Evolutionary conservation across 1,139 yeast species (phyloP), one percentile per base, ranked within the genome.

Genomic region (Suhomyces atakaporum): DNA sequence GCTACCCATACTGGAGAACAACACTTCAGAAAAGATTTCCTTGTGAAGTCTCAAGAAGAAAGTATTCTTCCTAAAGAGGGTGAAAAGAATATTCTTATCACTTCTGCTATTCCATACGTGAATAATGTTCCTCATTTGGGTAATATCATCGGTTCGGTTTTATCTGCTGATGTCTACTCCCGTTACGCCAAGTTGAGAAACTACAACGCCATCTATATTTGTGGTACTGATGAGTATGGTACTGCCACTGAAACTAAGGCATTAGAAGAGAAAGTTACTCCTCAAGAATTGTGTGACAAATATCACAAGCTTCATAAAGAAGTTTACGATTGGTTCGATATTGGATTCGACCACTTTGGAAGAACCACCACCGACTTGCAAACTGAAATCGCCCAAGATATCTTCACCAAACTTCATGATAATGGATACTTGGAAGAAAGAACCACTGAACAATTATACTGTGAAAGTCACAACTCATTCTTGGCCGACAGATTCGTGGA

Each of bases 241-340:
- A 92, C 99, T 44, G 99, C 99, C 34, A 92, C 98, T 16, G 99
- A 92, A 64, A 94, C 98, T 24, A 92, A 92, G 66, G 98, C 98
- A 8, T 70, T 92, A 40, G 98, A 92, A 63, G 97, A 92, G 56
- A 82, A 84, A 29, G 83, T 87, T 43, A 76, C 95, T 4, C 98
- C 99, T 32, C 71, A 79, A 52, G 82, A 88, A 56, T 73, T 92
- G 52, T 92, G 97, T 72, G 88, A 85, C 62, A 92, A 92, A 62
- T 92, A 87, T 65, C 84, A 88, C 63, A 75, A 75, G 43, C 75
- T 92, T 48, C 99, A 92, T 63, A 76, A 83, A 46, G 88, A 85
- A 38, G 92, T 92, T 28, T 92, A 92, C 64, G 87, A 92, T 57
- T 92, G 98, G 98, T 92, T 92, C 66, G 92, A 87, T 54, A 85